A percentile compares a stretch with the other conserved stretches of the same genome.
Evolutionary conservation across 163 green algal genomes (phyloP).

Genomic region (Trebouxia gelatinosa): DNA sequence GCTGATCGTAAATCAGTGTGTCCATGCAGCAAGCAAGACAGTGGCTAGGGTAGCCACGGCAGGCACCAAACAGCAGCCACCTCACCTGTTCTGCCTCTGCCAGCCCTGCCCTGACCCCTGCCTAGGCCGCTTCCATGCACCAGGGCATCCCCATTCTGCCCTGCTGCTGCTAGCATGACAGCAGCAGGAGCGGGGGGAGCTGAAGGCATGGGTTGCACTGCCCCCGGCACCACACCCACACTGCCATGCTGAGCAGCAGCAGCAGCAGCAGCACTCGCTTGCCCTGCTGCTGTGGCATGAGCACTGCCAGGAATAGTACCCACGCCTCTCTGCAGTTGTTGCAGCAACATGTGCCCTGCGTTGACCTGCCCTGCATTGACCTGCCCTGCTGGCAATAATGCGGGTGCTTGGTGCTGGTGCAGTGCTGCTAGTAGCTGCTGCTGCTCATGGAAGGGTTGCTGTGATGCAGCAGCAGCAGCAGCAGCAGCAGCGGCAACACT

Average conservation of each 20-base stretch:
- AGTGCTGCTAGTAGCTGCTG: too few relatives aligned
- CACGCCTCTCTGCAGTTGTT: slow-evolving; percentile 26
- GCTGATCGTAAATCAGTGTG: too few relatives aligned
- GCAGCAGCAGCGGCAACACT: too few relatives aligned
- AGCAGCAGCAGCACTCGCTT: not conserved
- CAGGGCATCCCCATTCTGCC: not conserved
- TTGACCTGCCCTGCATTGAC: not conserved
- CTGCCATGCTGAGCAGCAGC: not conserved
- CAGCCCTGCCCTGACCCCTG: too few relatives aligned
- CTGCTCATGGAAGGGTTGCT: not conserved
- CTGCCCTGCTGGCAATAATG: not conserved
- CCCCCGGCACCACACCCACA: not conserved
- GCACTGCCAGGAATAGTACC: not conserved
- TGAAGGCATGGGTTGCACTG: too few relatives aligned
- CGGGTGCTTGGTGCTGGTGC: too few relatives aligned
- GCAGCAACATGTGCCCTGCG: not conserved
- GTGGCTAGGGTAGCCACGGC: too few relatives aligned
- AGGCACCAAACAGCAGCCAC: too few relatives aligned
- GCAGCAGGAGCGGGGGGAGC: too few relatives aligned
- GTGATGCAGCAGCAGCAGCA: slow-evolving; percentile 25
- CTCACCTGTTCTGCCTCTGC: too few relatives aligned
- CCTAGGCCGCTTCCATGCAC: too few relatives aligned
- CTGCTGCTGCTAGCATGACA: not conserved
- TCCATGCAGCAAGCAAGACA: too few relatives aligned
- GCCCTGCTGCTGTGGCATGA: not conserved